These are phyloP conservation scores for Vickermania ingenoplastis DNA, from an alignment of 208 protist genomes.

Conservation along the genomic window DNA sequence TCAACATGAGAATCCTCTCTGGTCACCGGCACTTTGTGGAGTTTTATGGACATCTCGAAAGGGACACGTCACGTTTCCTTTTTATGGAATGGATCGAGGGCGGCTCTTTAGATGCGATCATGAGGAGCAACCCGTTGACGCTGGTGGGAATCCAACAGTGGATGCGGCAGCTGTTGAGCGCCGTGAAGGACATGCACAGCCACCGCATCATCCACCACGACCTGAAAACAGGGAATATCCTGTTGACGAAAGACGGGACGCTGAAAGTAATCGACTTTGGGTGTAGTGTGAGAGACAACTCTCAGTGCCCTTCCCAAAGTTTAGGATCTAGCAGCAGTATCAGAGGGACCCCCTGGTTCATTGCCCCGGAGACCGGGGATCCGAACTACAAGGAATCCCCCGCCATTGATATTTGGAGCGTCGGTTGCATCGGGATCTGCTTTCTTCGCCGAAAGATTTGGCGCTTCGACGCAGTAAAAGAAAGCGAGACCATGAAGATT, in stretches of 20 bases:
- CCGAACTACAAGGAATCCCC: slow-evolving; percentile 10
- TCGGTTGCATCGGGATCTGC: slow-evolving; percentile 77
- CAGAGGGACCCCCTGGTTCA: slow-evolving; percentile 64
- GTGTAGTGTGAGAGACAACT: too few relatives aligned
- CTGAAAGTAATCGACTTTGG: slow-evolving; percentile 80
- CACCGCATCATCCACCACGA: slow-evolving; percentile 72
- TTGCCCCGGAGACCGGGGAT: slow-evolving; percentile 72
- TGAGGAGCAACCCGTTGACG: slow-evolving; percentile 44
- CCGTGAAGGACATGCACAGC: slow-evolving; percentile 58
- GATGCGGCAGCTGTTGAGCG: slow-evolving; percentile 57
- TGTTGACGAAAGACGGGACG: slow-evolving; percentile 57
- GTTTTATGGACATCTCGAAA: slow-evolving; percentile 17
- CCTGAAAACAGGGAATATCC: slow-evolving; percentile 74
- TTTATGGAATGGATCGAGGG: slow-evolving; percentile 79
- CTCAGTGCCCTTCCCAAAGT: too few relatives aligned
- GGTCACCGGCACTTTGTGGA: too few relatives aligned
- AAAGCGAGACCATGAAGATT: slow-evolving; percentile 15
- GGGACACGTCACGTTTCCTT: slow-evolving; percentile 34
- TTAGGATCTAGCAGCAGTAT: slow-evolving; percentile 11
- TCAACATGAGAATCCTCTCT: too few relatives aligned
- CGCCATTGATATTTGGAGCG: slow-evolving; percentile 59
- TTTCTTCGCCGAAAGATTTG: slow-evolving; percentile 58
- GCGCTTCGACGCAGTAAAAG: slow-evolving; percentile 11
- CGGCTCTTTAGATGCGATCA: slow-evolving; percentile 45
- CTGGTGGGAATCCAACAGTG: slow-evolving; percentile 60